Conservation (phyloP, 345 rosid genomes). For the Angophora floribunda region DNA sequence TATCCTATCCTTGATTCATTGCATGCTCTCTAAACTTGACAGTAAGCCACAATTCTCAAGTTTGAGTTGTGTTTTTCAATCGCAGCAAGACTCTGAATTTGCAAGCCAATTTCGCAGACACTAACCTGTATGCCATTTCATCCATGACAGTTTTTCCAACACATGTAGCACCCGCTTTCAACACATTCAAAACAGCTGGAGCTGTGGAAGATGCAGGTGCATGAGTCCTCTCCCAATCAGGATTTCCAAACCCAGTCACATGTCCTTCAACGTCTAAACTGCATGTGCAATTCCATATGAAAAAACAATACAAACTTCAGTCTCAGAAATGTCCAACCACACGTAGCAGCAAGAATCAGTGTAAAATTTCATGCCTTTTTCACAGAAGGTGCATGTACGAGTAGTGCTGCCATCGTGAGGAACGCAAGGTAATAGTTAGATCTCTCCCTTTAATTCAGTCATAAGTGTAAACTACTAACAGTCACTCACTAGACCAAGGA, state of each 20-base stretch:
- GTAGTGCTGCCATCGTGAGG: not conserved
- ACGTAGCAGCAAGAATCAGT: not conserved
- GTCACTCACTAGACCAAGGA: not conserved
- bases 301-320: not conserved
- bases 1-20: not conserved
- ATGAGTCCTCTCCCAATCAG: constrained; percentile 90
- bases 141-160: constrained; percentile 77
- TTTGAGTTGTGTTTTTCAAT: not conserved
- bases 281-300: not conserved
- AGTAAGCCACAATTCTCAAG: not conserved
- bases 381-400: not conserved
- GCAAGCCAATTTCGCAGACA: not conserved
- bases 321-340: not conserved
- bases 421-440: not conserved
- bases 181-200: constrained; percentile 51
- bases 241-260: constrained; percentile 86
- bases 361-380: not conserved
- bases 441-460: not conserved
- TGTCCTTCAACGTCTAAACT: constrained; percentile 82
- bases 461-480: not conserved
- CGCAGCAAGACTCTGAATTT: not conserved
- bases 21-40: not conserved
- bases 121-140: constrained; percentile 92
- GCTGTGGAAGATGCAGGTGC: constrained; percentile 59
- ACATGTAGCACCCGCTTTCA: constrained; percentile 63